Percentiles rank a stretch among this genome's conserved stretches.
Evolutionary conservation across 179 eudicot species (phyloP).

Genomic region (Silene noctiflora): DNA sequence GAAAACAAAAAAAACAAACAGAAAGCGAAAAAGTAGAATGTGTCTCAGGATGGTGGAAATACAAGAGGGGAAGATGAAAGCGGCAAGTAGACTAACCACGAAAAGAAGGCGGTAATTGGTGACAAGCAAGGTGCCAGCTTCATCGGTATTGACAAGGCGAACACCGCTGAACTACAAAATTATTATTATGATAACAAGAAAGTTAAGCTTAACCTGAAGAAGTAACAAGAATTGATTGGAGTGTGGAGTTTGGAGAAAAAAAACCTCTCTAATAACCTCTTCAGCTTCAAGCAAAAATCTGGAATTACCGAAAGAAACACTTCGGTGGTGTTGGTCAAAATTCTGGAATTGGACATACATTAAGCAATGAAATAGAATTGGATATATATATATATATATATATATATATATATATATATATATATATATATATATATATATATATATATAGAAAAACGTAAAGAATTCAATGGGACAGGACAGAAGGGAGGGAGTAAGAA

Average conservation of each 20-base stretch:
- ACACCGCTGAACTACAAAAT: slow-evolving; percentile 68
- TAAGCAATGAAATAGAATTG: neutral
- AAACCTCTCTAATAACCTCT: slow-evolving; percentile 61
- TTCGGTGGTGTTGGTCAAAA: slow-evolving; percentile 42
- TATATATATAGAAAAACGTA: neutral
- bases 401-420: neutral
- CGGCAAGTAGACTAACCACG: slow-evolving; percentile 48
- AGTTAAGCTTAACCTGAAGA: neutral
- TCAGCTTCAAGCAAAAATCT: slow-evolving; percentile 77
- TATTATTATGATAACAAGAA: neutral
- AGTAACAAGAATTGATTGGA: too few relatives aligned
- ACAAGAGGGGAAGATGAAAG: neutral
- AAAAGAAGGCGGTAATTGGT: slow-evolving; percentile 90
- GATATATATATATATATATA: neutral
- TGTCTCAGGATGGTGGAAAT: too few relatives aligned
- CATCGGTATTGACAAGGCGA: slow-evolving; percentile 84
- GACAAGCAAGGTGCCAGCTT: slow-evolving; percentile 77
- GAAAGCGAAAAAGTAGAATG: neutral
- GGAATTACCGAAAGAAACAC: slow-evolving; percentile 54
- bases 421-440: neutral
- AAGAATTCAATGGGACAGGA: neutral
- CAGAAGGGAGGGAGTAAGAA: too few relatives aligned
- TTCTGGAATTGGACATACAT: too few relatives aligned
- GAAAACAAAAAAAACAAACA: too few relatives aligned
- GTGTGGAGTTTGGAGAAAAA: neutral